A percentile compares a stretch with the other conserved stretches of the same genome.
phyloP scores from a whole-genome alignment of 768 basidiomycete genomes.

The Myochromella boudieri region DNA sequence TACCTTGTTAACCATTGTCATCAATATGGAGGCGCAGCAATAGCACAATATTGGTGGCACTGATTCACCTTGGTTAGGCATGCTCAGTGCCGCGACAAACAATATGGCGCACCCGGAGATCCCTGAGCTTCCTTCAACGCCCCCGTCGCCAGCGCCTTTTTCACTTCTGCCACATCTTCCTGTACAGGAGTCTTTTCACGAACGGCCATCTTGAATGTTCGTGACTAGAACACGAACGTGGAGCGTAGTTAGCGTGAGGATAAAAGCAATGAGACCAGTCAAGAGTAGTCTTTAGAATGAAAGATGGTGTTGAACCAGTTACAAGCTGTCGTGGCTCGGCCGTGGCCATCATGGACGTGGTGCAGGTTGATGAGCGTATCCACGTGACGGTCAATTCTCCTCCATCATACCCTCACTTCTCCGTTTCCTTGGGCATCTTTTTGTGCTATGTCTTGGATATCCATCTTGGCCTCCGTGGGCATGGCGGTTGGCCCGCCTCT shows the following conservation, averaged over 20 bases:
- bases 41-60: constrained; percentile 86
- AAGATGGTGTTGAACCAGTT: no score
- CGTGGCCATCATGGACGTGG: no score
- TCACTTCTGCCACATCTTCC: constrained; percentile 31
- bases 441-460: constrained; percentile 68
- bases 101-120: constrained; percentile 24
- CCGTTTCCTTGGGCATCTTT: no score
- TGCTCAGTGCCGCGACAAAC: neutral
- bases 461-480: constrained; percentile 65
- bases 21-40: constrained; percentile 89
- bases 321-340: no score
- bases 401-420: no score
- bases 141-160: constrained; percentile 36
- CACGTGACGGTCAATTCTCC: no score
- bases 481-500: constrained; percentile 87
- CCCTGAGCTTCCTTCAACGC: constrained; percentile 23
- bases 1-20: constrained; percentile 98
- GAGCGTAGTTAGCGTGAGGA: no score
- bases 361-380: no score
- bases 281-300: no score
- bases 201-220: constrained; percentile 5
- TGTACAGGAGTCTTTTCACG: constrained; percentile 6
- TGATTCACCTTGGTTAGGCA: constrained; percentile 25
- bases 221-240: no score
- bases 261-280: no score